phyloP scores from a whole-genome alignment of 2,329 filamentous ascomycete species.

The Colletotrichum tabaci region DNA sequence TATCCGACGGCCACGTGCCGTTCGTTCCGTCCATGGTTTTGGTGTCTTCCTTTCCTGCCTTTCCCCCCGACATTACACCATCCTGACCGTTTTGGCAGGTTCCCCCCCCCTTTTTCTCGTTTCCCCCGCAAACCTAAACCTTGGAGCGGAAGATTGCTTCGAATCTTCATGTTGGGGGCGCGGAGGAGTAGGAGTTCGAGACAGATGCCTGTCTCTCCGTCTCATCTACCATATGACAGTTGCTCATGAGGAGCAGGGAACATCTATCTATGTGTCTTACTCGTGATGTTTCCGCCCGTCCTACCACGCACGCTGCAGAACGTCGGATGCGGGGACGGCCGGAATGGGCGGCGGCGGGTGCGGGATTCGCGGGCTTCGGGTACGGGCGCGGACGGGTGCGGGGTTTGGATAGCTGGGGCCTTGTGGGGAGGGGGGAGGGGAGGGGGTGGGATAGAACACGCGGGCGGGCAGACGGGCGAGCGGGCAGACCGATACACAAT shows the following conservation, averaged over 20 bases:
- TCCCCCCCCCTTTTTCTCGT: not conserved
- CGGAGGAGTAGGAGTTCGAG: no score
- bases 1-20: not conserved
- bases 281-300: not conserved
- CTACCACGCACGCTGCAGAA: not conserved
- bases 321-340: slow-evolving; percentile 1
- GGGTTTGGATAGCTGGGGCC: not conserved
- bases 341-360: not conserved
- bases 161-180: not conserved
- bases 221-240: no score
- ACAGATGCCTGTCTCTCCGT: no score
- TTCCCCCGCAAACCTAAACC: not conserved
- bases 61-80: not conserved
- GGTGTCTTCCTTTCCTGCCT: not conserved
- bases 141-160: not conserved
- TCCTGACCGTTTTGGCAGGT: not conserved
- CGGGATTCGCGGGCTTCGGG: no score
- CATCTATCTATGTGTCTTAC: no score
- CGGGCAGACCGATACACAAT: no score
- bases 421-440: no score
- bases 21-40: not conserved
- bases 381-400: slow-evolving; percentile 17
- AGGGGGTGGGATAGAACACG: no score
- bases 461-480: not conserved
- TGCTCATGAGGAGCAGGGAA: not conserved